Evolutionary conservation across 2,329 filamentous ascomycete genomes (phyloP).

Genomic region (Ilyonectria destructans): DNA sequence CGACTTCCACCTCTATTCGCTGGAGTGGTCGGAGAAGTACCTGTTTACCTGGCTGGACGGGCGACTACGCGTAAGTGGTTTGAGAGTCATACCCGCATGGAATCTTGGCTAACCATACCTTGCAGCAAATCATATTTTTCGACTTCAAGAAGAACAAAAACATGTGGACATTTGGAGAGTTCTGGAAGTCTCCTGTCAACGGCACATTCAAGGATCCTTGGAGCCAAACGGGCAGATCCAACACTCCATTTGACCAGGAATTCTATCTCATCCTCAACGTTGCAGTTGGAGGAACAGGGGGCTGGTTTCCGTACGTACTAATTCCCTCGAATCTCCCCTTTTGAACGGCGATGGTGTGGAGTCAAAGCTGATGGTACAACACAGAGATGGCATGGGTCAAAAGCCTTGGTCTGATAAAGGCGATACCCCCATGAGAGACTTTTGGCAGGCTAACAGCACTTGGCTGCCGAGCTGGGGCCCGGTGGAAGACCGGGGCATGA

Average conservation of each 20-base stretch:
- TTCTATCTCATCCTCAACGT: slow-evolving; percentile 68
- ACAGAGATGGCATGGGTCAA: slow-evolving; percentile 46
- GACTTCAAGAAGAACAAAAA: slow-evolving; percentile 55
- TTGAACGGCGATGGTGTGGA: neutral
- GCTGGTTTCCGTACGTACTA: slow-evolving; percentile 60
- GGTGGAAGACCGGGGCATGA: slow-evolving; percentile 57
- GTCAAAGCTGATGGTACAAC: neutral
- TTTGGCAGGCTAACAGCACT: slow-evolving; percentile 56
- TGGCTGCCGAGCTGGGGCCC: slow-evolving; percentile 61
- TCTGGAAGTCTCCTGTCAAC: slow-evolving; percentile 58
- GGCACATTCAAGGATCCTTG: slow-evolving; percentile 60
- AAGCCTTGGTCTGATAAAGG: slow-evolving; percentile 63
- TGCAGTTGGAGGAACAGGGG: slow-evolving; percentile 64
- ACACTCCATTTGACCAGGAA: slow-evolving; percentile 65
- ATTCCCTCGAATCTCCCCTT: neutral
- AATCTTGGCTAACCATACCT: neutral
- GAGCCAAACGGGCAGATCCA: slow-evolving; percentile 54
- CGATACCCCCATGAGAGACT: slow-evolving; percentile 57
- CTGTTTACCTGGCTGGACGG: slow-evolving; percentile 68
- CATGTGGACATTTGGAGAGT: slow-evolving; percentile 56
- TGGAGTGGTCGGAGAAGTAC: slow-evolving; percentile 68
- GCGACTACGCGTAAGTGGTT: slow-evolving; percentile 55
- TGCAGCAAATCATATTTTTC: slow-evolving; percentile 44
- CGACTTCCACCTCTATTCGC: slow-evolving; percentile 64
- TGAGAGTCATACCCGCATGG: neutral